These are phyloP conservation scores for Talaromyces sp. DNA, from an alignment of 2,329 filamentous ascomycete genomes.

Conservation along the genomic window DNA sequence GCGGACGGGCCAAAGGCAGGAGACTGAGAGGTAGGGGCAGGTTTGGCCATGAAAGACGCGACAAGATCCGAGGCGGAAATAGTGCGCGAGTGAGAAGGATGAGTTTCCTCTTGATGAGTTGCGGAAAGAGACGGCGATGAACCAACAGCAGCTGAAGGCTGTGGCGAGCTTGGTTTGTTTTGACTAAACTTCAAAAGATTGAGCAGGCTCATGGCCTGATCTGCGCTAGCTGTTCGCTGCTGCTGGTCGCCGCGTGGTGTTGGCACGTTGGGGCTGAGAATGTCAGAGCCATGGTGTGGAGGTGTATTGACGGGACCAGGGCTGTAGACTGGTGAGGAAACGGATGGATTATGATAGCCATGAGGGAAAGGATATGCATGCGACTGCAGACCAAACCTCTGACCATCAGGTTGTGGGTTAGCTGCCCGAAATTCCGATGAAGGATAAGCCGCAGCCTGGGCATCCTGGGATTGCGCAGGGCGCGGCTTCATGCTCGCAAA, in stretches of 20 bases:
- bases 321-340: conserved; percentile 59
- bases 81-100: conserved; percentile 35
- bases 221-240: conserved; percentile 38
- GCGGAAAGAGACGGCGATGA: conserved; percentile 32
- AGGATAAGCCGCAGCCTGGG: conserved; percentile 14
- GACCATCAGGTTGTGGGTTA: conserved; percentile 14
- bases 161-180: conserved; percentile 36
- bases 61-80: conserved; percentile 59
- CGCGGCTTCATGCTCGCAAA: conserved; percentile 48
- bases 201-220: conserved; percentile 59
- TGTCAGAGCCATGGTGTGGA: conserved; percentile 57
- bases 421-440: conserved; percentile 26
- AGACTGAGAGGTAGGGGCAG: conserved; percentile 27
- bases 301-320: conserved; percentile 55
- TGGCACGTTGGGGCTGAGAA: conserved; percentile 57
- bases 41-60: conserved; percentile 55
- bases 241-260: conserved; percentile 45
- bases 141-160: conserved; percentile 28
- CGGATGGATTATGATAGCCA: conserved; percentile 55
- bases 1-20: conserved; percentile 34
- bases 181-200: conserved; percentile 64
- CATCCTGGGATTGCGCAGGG: conserved; percentile 34
- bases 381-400: conserved; percentile 20
- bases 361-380: conserved; percentile 33
- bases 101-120: conserved; percentile 27